Evolutionary conservation across 495 filamentous ascomycete genomes (phyloP).

Genomic region (Symbiotaphrina buchneri): DNA sequence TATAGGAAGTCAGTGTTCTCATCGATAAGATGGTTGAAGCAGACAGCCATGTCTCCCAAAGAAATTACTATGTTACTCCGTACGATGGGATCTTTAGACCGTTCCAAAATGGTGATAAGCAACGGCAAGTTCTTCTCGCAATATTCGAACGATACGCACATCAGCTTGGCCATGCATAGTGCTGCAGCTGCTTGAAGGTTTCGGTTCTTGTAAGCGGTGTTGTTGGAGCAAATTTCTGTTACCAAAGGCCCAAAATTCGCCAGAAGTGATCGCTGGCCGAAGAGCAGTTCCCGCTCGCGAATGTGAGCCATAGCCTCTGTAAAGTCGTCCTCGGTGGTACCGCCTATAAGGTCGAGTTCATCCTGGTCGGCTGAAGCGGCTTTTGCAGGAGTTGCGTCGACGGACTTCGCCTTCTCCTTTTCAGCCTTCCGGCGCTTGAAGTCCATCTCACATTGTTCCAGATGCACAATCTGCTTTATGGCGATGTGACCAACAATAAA

Average conservation of each 20-base stretch:
- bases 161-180: constrained; percentile 91
- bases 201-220: constrained; percentile 67
- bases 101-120: constrained; percentile 93
- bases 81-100: constrained; percentile 69
- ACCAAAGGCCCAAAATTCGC: constrained; percentile 80
- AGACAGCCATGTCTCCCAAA: constrained; percentile 95
- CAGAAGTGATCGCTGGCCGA: constrained; percentile 64
- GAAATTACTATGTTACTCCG: constrained; percentile 93
- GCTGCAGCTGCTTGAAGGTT: constrained; percentile 83
- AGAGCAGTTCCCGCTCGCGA: constrained; percentile 81
- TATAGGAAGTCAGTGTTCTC: constrained; percentile 99
- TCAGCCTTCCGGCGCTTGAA: constrained; percentile 94
- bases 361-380: constrained; percentile 24
- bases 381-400: constrained; percentile 21
- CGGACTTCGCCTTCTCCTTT: constrained; percentile 51
- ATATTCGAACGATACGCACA: constrained; percentile 90
- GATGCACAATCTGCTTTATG: constrained; percentile 95
- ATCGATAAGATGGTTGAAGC: constrained; percentile 97
- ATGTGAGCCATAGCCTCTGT: constrained; percentile 90
- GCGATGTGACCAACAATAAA: constrained; percentile 31
- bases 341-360: constrained; percentile 89
- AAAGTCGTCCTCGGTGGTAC: constrained; percentile 96
- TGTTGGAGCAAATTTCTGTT: constrained; percentile 82
- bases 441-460: constrained; percentile 91
- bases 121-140: constrained; percentile 85